Percentiles rank a stretch among this genome's conserved stretches.
These are phyloP conservation scores for Cladophialophora chaetospira DNA, from an alignment of 2,329 filamentous ascomycete genomes.

Conservation along the genomic window DNA sequence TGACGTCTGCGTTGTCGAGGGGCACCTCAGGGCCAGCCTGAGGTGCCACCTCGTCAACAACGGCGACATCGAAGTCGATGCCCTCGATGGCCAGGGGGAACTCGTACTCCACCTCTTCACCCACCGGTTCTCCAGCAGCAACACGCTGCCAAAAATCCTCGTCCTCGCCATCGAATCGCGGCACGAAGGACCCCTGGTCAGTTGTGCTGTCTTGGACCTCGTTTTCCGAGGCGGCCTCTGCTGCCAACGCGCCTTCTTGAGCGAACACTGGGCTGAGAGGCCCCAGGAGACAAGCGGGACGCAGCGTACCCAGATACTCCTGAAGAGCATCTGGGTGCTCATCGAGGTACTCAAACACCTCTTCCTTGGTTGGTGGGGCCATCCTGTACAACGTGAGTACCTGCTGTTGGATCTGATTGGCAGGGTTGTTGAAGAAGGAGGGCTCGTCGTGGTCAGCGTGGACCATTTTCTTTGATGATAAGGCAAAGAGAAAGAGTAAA, in stretches of 20 bases:
- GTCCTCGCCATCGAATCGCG: background rate
- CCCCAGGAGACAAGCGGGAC: slow-evolving; percentile 4
- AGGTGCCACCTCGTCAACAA: slow-evolving; percentile 2
- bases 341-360: slow-evolving; percentile 22
- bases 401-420: slow-evolving; percentile 2
- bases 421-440: slow-evolving; percentile 17
- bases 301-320: slow-evolving; percentile 15
- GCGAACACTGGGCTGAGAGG: slow-evolving; percentile 3
- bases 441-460: slow-evolving; percentile 15
- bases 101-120: background rate
- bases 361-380: slow-evolving; percentile 9
- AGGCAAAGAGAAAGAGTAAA: background rate
- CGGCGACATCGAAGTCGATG: background rate
- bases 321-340: slow-evolving; percentile 14
- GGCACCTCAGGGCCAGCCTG: slow-evolving; percentile 13
- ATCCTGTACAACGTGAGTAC: slow-evolving; percentile 1
- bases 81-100: background rate
- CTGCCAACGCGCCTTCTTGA: too few relatives aligned
- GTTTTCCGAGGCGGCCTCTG: background rate
- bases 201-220: background rate
- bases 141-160: slow-evolving; percentile 2
- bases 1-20: background rate
- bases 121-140: slow-evolving; percentile 5
- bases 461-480: slow-evolving; percentile 10
- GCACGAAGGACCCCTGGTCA: background rate